phyloP scores from a whole-genome alignment of 495 filamentous ascomycete species.

The Lepidopterella palustris region DNA sequence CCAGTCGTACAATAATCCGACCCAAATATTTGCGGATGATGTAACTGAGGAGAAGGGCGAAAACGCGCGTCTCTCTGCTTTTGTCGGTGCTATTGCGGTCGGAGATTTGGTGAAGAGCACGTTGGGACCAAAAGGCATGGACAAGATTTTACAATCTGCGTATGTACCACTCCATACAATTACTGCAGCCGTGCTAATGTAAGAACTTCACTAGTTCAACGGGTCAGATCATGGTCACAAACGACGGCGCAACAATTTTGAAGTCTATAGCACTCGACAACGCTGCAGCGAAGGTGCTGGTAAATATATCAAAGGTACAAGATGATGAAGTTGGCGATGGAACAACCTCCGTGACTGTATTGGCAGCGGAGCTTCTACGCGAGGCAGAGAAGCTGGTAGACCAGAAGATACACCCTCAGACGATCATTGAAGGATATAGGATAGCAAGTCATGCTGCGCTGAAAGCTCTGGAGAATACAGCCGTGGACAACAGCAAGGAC shows the following conservation, averaged over 20 bases:
- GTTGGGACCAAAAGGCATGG: slow-evolving; percentile 96
- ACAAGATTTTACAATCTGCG: slow-evolving; percentile 98
- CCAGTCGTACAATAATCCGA: slow-evolving; percentile 67
- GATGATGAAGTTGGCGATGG: slow-evolving; percentile 98
- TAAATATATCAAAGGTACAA: slow-evolving; percentile 99
- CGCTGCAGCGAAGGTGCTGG: slow-evolving; percentile 91
- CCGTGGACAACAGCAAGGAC: slow-evolving; percentile 83
- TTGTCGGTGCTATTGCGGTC: slow-evolving; percentile 95
- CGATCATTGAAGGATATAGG: slow-evolving; percentile 97
- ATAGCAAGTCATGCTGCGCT: slow-evolving; percentile 90
- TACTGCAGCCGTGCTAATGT: slow-evolving; percentile 9
- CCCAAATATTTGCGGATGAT: slow-evolving; percentile 97
- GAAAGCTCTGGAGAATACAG: slow-evolving; percentile 70
- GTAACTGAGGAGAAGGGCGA: slow-evolving; percentile 97
- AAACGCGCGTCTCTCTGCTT: slow-evolving; percentile 95
- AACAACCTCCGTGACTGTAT: slow-evolving; percentile 83
- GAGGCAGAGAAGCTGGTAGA: slow-evolving; percentile 96
- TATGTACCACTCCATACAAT: slow-evolving; percentile 40
- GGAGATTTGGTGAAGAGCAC: slow-evolving; percentile 97
- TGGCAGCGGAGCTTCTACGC: slow-evolving; percentile 89
- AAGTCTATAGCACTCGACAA: slow-evolving; percentile 99
- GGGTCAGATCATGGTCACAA: slow-evolving; percentile 94
- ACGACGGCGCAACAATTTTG: slow-evolving; percentile 95
- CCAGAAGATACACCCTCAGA: slow-evolving; percentile 97
- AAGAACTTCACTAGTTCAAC: slow-evolving; percentile 59